Base-by-base conservation (phyloP, 2,329 filamentous ascomycete genomes). In the Aspergillus pseudotamarii region DNA sequence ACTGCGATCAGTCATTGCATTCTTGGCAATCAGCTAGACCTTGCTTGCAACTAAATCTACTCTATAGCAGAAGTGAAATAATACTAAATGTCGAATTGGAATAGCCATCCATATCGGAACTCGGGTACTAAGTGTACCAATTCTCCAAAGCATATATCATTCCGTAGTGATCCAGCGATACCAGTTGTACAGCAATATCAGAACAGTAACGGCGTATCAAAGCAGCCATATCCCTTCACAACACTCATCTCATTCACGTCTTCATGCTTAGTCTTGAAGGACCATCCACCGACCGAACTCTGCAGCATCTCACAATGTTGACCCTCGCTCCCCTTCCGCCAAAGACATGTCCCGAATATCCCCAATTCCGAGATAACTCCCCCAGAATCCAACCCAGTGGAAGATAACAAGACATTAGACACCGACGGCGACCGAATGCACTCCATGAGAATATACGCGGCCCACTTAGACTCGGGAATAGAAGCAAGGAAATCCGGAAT, bases 201-300 rank as follows among this genome's bases (percentile, higher is more conserved):
- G n/a, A 76, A 61, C 54, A 79, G 64, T 3, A 66, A 71, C 19
- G 80, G 80, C 51, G 78, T 79, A 65, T 82, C 81, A 70, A 83
- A 83, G 59, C 78, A 81, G 3, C 81, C 80, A 69, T 79, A 80
- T 0, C 81, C 80, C 63, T 82, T 83, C 3, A 81, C 77, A 34
- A 83, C 80, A 65, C 78, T 82, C 79, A 83, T 82, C 63, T 83
- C 80, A 59, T 82, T 68, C 3, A 81, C 66, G 26, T 73, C 66
- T 0, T 66, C 65, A 59, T 75, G 70, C 64, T 83, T 83, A 6
- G 78, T 81, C 64, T 83, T 83, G 64, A 82, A 80, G 5, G 76
- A 78, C 79, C 80, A 83, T 1, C 78, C 77, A 5, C 66, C 73
- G 16, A 67, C 66, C 14, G 66, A 60, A 61, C 80, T 82, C 26